Percentiles rank a stretch among this genome's conserved stretches.
Conservation (phyloP, 805 yeast genomes). For the Wickerhamomyces xylosicus region DNA sequence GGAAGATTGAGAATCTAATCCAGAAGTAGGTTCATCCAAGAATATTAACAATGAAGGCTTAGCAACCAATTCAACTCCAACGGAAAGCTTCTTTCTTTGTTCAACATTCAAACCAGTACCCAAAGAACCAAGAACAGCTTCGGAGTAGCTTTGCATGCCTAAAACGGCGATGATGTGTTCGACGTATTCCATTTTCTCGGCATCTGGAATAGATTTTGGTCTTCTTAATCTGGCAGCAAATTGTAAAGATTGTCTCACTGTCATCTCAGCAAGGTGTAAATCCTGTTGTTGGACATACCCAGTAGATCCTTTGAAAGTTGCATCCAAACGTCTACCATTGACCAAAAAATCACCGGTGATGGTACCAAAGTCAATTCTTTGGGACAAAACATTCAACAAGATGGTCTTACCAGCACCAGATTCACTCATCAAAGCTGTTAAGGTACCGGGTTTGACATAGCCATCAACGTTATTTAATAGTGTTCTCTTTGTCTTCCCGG, state of each 20-base stretch:
- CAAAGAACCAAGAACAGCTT: slow-evolving; percentile 32
- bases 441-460: slow-evolving; percentile 6
- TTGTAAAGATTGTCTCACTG: slow-evolving; percentile 67
- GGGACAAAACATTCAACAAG: slow-evolving; percentile 50
- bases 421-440: slow-evolving; percentile 64
- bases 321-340: slow-evolving; percentile 22
- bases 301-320: slow-evolving; percentile 27
- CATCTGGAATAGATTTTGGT: slow-evolving; percentile 65
- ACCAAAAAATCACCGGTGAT: slow-evolving; percentile 38
- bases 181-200: slow-evolving; percentile 76
- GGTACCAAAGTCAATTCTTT: slow-evolving; percentile 25
- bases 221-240: slow-evolving; percentile 65
- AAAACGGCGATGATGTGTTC: slow-evolving; percentile 53
- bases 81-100: slow-evolving; percentile 75
- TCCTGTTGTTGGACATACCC: slow-evolving; percentile 83
- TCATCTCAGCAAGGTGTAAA: slow-evolving; percentile 47
- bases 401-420: slow-evolving; percentile 76
- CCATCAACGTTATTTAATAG: slow-evolving; percentile 7
- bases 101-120: slow-evolving; percentile 66
- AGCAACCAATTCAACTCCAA: slow-evolving; percentile 67
- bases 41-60: slow-evolving; percentile 49
- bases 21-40: slow-evolving; percentile 86
- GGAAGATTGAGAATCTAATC: slow-evolving; percentile 74
- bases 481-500: slow-evolving; percentile 26
- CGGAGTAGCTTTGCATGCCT: slow-evolving; percentile 11